These are phyloP conservation scores for Loxodes magnus DNA, from an alignment of 73 alveolate species.

Conservation along the genomic window DNA sequence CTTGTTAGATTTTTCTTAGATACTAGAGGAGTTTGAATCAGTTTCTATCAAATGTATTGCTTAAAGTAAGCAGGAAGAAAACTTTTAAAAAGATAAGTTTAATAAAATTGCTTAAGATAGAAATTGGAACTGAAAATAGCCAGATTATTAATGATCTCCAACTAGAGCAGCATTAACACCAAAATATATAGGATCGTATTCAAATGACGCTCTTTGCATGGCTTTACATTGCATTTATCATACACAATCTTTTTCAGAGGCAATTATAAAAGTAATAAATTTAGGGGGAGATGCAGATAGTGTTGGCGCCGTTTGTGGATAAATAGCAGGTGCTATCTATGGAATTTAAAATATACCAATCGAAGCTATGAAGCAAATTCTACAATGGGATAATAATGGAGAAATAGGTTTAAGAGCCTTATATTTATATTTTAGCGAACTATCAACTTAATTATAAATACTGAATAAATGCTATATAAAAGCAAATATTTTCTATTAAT, in stretches of 20 bases:
- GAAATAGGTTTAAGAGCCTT: too few relatives aligned
- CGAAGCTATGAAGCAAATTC: too few relatives aligned
- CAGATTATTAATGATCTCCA: conserved; percentile 1
- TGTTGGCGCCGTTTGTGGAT: conserved; percentile 6
- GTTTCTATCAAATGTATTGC: not conserved
- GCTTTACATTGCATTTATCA: not conserved
- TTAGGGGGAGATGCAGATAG: conserved; percentile 13
- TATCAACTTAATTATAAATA: too few relatives aligned
- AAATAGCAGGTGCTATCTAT: conserved; percentile 12
- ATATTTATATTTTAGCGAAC: too few relatives aligned
- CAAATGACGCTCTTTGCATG: conserved; percentile 8
- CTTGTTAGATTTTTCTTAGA: not conserved
- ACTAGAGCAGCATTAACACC: conserved; percentile 3
- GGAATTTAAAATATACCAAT: too few relatives aligned
- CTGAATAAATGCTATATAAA: too few relatives aligned
- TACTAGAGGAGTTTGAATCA: not conserved
- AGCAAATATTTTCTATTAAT: too few relatives aligned
- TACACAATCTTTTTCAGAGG: not conserved
- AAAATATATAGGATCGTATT: conserved; percentile 1
- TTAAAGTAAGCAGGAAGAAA: not conserved
- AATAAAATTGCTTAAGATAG: not conserved
- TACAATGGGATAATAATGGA: too few relatives aligned
- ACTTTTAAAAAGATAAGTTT: not conserved
- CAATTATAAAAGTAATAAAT: not conserved
- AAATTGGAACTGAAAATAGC: conserved; percentile 3